A percentile compares a stretch with the other conserved stretches of the same genome.
phyloP scores from a whole-genome alignment of 2,329 filamentous ascomycete species.

The Colletotrichum sp. region DNA sequence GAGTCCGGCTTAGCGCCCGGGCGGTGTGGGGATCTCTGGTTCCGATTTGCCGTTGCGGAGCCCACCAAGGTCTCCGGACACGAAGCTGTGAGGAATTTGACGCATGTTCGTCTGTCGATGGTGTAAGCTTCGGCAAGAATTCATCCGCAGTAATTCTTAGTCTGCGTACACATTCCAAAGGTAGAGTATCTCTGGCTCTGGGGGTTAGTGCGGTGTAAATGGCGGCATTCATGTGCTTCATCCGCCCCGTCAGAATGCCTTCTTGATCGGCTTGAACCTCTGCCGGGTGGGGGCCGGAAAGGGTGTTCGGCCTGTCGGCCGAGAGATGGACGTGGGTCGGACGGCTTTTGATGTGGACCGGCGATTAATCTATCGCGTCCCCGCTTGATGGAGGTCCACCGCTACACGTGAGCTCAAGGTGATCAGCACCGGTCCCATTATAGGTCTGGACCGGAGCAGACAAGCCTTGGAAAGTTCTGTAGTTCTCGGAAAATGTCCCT shows the following conservation, averaged over 20 bases:
- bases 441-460: background rate
- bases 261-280: background rate
- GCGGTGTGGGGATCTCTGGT: fast-evolving
- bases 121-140: background rate
- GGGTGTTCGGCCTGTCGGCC: background rate
- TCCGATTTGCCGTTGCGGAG: background rate
- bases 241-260: background rate
- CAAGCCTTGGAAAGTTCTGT: background rate
- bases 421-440: background rate
- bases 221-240: background rate
- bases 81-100: background rate
- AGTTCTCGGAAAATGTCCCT: background rate
- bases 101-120: background rate
- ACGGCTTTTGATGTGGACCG: background rate
- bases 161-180: background rate
- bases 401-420: background rate
- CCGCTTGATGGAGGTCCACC: background rate
- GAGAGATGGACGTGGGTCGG: background rate
- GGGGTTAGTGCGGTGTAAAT: background rate
- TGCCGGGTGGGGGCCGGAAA: background rate
- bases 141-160: background rate
- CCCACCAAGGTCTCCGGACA: background rate
- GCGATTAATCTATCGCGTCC: background rate
- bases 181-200: fast-evolving
- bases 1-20: background rate